These are phyloP conservation scores for Choricystis sp. DNA, from an alignment of 139 green algal genomes.

Conservation along the genomic window DNA sequence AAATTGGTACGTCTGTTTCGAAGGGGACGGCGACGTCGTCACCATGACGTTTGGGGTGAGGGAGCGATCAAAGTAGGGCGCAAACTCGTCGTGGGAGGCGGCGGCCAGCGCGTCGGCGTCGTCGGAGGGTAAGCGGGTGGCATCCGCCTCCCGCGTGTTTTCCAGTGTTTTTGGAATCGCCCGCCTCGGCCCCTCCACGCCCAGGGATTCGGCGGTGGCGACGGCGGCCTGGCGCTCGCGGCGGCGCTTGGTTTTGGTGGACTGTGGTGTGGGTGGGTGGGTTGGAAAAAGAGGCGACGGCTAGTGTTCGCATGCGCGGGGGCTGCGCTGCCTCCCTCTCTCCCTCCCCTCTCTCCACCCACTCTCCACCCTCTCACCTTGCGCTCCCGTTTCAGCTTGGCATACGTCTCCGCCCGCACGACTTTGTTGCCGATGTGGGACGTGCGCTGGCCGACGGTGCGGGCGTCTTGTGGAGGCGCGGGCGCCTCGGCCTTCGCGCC, in stretches of 20 bases:
- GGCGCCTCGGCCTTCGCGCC: neutral
- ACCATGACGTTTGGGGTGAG: conserved; percentile 75
- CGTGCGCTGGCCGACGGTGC: neutral
- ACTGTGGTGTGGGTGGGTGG: neutral
- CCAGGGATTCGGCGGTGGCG: neutral
- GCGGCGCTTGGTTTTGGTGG: neutral
- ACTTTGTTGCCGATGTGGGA: neutral
- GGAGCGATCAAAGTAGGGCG: conserved; percentile 29
- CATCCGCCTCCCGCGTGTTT: conserved; percentile 70
- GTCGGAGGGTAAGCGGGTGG: conserved; percentile 47
- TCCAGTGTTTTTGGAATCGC: conserved; percentile 85
- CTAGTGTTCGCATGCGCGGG: neutral
- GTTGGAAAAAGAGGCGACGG: neutral
- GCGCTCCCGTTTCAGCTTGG: neutral
- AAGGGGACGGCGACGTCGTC: conserved; percentile 75
- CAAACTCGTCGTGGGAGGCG: conserved; percentile 80
- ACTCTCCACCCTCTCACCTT: neutral
- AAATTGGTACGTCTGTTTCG: conserved; percentile 65
- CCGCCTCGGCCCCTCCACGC: conserved; percentile 5
- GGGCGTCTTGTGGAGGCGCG: too few relatives aligned
- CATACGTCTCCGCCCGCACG: neutral
- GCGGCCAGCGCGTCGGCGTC: conserved; percentile 70
- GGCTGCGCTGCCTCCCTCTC: neutral
- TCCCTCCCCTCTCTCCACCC: neutral
- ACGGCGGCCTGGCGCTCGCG: neutral